A percentile compares a stretch with the other conserved stretches of the same genome.
Evolutionary conservation across 129 eudicot genomes (phyloP).

Genomic region (Flaveria linearis): DNA sequence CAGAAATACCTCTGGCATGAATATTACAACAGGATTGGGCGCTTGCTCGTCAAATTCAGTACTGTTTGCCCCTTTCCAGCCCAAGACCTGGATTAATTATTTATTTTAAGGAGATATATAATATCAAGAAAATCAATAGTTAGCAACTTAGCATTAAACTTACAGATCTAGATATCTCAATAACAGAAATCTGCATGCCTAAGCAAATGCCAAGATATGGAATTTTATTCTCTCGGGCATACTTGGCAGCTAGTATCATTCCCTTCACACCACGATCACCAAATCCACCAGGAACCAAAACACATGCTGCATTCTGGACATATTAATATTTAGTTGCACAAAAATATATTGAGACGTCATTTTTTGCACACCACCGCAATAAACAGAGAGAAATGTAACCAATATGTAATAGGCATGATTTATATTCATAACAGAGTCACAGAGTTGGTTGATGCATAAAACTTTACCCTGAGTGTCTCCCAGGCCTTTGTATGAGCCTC

Average conservation of each 20-base stretch:
- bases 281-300: conserved; percentile 99
- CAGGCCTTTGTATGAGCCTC: conserved; percentile 90
- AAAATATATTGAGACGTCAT: neutral
- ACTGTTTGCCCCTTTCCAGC: conserved; percentile 80
- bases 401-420: conserved; percentile 17
- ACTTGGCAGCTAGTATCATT: conserved; percentile 91
- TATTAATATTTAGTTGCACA: neutral
- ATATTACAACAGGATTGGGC: conserved; percentile 78
- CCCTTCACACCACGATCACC: conserved; percentile 98
- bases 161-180: conserved; percentile 81
- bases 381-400: conserved; percentile 13
- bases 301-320: conserved; percentile 81
- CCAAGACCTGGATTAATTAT: conserved; percentile 52
- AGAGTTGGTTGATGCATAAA: conserved; percentile 4
- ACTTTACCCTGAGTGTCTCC: conserved; percentile 72
- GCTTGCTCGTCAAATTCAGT: conserved; percentile 72
- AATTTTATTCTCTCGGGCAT: conserved; percentile 87
- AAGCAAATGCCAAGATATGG: conserved; percentile 96
- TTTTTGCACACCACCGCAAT: conserved; percentile 5
- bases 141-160: conserved; percentile 21
- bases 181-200: conserved; percentile 96
- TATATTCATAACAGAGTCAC: conserved; percentile 11
- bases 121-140: neutral
- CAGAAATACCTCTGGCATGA: conserved; percentile 93
- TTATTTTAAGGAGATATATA: conserved; percentile 1